A percentile compares a stretch with the other conserved stretches of the same genome.
Evolutionary conservation across 2,329 filamentous ascomycete genomes (phyloP).

Genomic region (Lecanicillium sp.): DNA sequence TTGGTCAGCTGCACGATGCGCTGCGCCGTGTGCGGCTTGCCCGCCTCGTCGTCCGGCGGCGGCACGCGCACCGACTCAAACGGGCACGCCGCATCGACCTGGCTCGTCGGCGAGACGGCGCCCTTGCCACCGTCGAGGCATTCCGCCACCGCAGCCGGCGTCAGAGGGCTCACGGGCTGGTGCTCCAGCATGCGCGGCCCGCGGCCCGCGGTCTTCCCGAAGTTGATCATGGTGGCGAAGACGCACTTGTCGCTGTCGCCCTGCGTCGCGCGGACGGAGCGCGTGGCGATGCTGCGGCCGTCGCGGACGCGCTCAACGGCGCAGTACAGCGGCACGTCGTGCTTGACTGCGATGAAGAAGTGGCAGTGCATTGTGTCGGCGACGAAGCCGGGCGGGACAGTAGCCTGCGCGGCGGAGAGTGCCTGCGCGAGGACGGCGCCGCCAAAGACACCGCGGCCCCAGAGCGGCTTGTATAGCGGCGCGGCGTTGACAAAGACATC

Average conservation of each 20-base stretch:
- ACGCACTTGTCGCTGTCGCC: not conserved
- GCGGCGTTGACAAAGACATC: conserved; percentile 8
- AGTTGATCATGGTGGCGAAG: conserved; percentile 11
- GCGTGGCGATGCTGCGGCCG: conserved; percentile 6
- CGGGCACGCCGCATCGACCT: conserved; percentile 7
- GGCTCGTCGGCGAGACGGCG: conserved; percentile 1
- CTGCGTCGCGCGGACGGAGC: conserved; percentile 7
- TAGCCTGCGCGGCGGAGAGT: conserved; percentile 5
- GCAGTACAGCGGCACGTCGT: conserved; percentile 1
- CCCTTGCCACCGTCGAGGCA: not conserved
- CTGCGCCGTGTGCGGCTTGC: conserved; percentile 1
- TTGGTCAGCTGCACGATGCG: conserved; percentile 8
- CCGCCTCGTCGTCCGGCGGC: not conserved
- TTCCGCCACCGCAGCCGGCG: not conserved
- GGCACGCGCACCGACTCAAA: conserved; percentile 8
- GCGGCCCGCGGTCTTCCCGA: not conserved
- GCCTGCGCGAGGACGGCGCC: conserved; percentile 7
- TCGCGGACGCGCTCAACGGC: conserved; percentile 11
- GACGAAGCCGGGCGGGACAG: not conserved
- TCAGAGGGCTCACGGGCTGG: conserved; percentile 3
- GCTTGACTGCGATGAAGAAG: conserved; percentile 10
- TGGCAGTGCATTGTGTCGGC: conserved; percentile 13
- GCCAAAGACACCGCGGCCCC: conserved; percentile 11
- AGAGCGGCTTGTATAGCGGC: conserved; percentile 11
- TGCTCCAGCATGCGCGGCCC: conserved; percentile 8